Base-by-base conservation (phyloP, 2,329 filamentous ascomycete genomes). In the Fusarium xyrophilum region DNA sequence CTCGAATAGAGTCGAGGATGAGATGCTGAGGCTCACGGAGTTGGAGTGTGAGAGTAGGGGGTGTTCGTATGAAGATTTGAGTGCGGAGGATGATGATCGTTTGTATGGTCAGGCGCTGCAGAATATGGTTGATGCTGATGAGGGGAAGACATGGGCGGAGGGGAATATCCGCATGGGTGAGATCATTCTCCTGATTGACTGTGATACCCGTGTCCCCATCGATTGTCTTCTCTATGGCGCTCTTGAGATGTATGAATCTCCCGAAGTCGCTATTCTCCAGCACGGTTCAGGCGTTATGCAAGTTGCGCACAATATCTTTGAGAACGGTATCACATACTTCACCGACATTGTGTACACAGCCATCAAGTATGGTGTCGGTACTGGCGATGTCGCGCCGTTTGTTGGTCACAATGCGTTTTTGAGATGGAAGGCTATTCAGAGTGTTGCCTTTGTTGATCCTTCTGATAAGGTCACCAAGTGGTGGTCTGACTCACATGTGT, bases 331-430 rank as follows among this genome's bases (percentile, higher is more conserved):
- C 73, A 91, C 90, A 3, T 93, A 91, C 80, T 93, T 93, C 79
- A 93, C 91, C 42, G 89, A 93, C 74, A 84, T 93, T 53, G 88
- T 93, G 71, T 94, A 93, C 80, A 89, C 87, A 0, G 86, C 89
- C 35, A 93, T 93, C 72, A 83, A 85, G 28, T 93, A 89, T 73
- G 86, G 88, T 23, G 89, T 93, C 30, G 86, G 88, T 10, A 89
- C 87, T 52, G 91, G 91, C 7, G 91, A 93, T 55, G 86, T 90
- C 10, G 88, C 90, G 1, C 90, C 90, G 1, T 93, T 93, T 70
- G 91, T 93, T 65, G 91, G 91, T 1, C 91, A 93, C 81, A 93
- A 93, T 73, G 91, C 91, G 3, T 87, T 93, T 63, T 81, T 93
- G 17, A 85, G 91, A 25, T 93, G 91, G 91, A 74, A 74, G 32